These are phyloP conservation scores for Strigomonas galati DNA, from an alignment of 208 protist genomes.

Conservation along the genomic window DNA sequence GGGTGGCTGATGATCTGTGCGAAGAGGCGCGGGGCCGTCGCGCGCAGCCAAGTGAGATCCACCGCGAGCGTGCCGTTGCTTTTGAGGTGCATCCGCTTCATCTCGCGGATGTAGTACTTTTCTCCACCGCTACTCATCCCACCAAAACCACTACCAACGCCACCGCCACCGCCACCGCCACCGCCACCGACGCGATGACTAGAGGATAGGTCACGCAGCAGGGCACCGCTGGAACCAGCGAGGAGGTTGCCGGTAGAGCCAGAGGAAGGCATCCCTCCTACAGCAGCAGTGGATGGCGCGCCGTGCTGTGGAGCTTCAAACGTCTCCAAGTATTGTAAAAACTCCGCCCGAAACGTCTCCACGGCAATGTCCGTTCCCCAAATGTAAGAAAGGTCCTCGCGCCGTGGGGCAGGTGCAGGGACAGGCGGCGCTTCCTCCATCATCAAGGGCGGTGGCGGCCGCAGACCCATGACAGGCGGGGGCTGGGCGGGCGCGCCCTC, in stretches of 20 bases:
- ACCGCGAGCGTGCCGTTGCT: constrained; percentile 65
- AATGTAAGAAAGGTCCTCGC: constrained; percentile 84
- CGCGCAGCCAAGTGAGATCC: constrained; percentile 64
- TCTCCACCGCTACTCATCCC: too few species aligned
- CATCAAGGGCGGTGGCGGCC: neutral
- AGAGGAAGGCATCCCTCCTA: neutral
- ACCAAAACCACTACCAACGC: too few species aligned
- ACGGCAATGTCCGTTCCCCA: constrained; percentile 89
- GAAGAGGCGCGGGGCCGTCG: constrained; percentile 46
- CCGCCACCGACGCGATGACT: neutral
- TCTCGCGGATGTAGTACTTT: constrained; percentile 69
- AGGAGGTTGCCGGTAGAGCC: neutral
- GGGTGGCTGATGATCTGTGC: constrained; percentile 66
- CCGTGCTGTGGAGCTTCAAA: constrained; percentile 27
- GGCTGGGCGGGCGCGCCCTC: neutral
- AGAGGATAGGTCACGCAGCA: too few species aligned
- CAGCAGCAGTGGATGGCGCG: neutral
- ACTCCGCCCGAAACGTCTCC: constrained; percentile 73
- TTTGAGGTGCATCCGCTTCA: constrained; percentile 72
- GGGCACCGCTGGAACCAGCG: too few species aligned
- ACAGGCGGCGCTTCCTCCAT: neutral
- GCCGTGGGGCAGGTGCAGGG: constrained; percentile 25
- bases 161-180: neutral
- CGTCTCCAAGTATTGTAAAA: constrained; percentile 77
- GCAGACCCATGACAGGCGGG: neutral